A percentile compares a stretch with the other conserved stretches of the same genome.
Evolutionary conservation across 305 asterid genomes (phyloP).

Genomic region (Fraxinus xanthoxyloides): DNA sequence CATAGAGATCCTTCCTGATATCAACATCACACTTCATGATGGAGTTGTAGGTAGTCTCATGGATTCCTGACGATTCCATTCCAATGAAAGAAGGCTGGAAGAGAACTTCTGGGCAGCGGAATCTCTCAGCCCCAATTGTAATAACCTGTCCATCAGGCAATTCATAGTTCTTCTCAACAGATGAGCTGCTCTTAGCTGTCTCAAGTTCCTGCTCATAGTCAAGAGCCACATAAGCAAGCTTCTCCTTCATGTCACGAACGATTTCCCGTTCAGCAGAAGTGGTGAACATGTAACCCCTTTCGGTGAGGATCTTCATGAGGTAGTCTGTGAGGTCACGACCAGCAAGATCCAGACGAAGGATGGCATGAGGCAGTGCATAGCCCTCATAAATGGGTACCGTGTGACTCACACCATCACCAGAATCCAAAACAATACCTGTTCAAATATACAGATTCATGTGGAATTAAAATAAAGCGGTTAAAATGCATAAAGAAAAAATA

Average conservation of each 20-base stretch:
- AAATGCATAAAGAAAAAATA: no score
- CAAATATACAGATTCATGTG: not conserved
- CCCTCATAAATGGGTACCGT: slow-evolving; percentile 67
- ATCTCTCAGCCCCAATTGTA: slow-evolving; percentile 62
- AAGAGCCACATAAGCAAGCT: slow-evolving; percentile 60
- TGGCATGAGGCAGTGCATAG: slow-evolving; percentile 62
- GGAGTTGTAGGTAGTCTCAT: slow-evolving; percentile 62
- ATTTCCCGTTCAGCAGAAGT: slow-evolving; percentile 73
- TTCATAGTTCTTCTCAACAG: slow-evolving; percentile 65
- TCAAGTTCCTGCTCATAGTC: slow-evolving; percentile 66
- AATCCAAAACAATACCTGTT: slow-evolving; percentile 62
- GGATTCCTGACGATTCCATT: slow-evolving; percentile 69
- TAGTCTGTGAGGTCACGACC: slow-evolving; percentile 62
- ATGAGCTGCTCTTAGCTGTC: slow-evolving; percentile 60
- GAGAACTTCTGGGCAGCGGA: slow-evolving; percentile 67
- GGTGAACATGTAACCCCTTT: slow-evolving; percentile 72
- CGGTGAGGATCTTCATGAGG: slow-evolving; percentile 66
- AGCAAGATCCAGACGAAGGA: slow-evolving; percentile 65
- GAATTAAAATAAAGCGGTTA: no score
- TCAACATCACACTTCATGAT: slow-evolving; percentile 68
- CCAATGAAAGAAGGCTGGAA: slow-evolving; percentile 66
- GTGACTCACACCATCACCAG: slow-evolving; percentile 74
- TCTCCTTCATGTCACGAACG: slow-evolving; percentile 65
- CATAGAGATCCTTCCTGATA: slow-evolving; percentile 61
- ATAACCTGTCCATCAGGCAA: slow-evolving; percentile 65